These are phyloP conservation scores for Citrus glauca DNA, from an alignment of 345 rosid species.

Conservation along the genomic window DNA sequence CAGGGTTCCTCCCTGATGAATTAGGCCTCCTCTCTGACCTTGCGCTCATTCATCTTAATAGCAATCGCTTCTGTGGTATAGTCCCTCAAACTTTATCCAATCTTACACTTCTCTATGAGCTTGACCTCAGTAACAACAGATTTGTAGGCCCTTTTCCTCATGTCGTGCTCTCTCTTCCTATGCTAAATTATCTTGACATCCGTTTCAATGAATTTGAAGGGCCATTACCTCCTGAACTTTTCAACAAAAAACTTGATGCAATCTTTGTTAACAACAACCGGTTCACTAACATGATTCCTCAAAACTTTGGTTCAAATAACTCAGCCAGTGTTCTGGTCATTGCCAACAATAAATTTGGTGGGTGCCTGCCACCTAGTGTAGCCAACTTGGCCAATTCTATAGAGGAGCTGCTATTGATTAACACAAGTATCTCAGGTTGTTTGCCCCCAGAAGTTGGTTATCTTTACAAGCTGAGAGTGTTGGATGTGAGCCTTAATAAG, in stretches of 20 bases:
- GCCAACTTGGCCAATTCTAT: slow-evolving; percentile 56
- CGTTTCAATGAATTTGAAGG: slow-evolving; percentile 94
- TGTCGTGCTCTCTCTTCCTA: slow-evolving; percentile 62
- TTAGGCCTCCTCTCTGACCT: slow-evolving; percentile 73
- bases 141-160: slow-evolving; percentile 81
- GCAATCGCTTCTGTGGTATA: slow-evolving; percentile 86
- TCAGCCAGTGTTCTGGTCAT: slow-evolving; percentile 70
- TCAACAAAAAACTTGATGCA: slow-evolving; percentile 67
- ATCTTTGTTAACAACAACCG: slow-evolving; percentile 73
- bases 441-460: slow-evolving; percentile 84
- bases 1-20: slow-evolving; percentile 77
- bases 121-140: slow-evolving; percentile 85
- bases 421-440: slow-evolving; percentile 76
- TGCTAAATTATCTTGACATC: slow-evolving; percentile 57
- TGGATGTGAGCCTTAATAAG: slow-evolving; percentile 74
- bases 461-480: slow-evolving; percentile 65
- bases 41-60: slow-evolving; percentile 72
- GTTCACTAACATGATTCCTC: slow-evolving; percentile 48
- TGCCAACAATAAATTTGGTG: slow-evolving; percentile 76
- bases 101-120: slow-evolving; percentile 69
- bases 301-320: slow-evolving; percentile 24
- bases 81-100: slow-evolving; percentile 58
- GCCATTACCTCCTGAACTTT: slow-evolving; percentile 61
- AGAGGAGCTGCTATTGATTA: slow-evolving; percentile 70
- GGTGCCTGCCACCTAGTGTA: slow-evolving; percentile 79